Evolutionary conservation across 106 monocot genomes (phyloP), one percentile per base, ranked within the genome.

Genomic region (Dioscorea zingiberensis): DNA sequence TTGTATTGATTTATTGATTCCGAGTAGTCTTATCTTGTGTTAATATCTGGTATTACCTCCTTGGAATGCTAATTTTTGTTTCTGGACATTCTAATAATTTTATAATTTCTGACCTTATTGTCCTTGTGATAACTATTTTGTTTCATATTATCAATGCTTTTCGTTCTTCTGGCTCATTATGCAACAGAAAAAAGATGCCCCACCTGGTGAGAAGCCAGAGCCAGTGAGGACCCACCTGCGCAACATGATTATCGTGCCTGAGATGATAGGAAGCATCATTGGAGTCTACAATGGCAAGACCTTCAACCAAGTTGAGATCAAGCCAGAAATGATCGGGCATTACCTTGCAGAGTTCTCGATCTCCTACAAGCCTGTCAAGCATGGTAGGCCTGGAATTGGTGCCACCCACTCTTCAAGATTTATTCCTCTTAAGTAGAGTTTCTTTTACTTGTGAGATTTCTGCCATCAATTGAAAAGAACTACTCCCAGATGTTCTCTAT

Each of bases 201-300:
- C 64, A 47, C 47, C 64, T 0, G 64, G 64, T 47, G 64, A 64
- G 64, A 64, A 64, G 64, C 64, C 64, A 22, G 64, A 64, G 47
- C 64, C 64, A 22, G 64, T 47, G 3, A 64, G 64, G 64, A 64
- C 64, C 13, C 64, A 64, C 47, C 64, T 64, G 2, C 64, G 46
- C 44, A 64, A 64, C 64, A 64, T 64, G 64, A 64, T 64, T 46
- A 64, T 64, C 23, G 64, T 64, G 9, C 64, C 45, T 21, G 64
- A 64, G 64, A 64, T 64, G 64, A 47, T 64, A 24, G 64, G 64
- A 7, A 47, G 64, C 46, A 63, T 64, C 10, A 25, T 47, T 64
- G 64, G 64, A 13, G 64, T 64, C 47, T 64, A 46, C 64, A 64
- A 64, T 64, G 64, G 64, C 46, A 64, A 64, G 64, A 64, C 64